Percentiles rank a stretch among this genome's conserved stretches.
Conservation (phyloP, 2,329 filamentous ascomycete genomes). For the Ascochyta koolunga region DNA sequence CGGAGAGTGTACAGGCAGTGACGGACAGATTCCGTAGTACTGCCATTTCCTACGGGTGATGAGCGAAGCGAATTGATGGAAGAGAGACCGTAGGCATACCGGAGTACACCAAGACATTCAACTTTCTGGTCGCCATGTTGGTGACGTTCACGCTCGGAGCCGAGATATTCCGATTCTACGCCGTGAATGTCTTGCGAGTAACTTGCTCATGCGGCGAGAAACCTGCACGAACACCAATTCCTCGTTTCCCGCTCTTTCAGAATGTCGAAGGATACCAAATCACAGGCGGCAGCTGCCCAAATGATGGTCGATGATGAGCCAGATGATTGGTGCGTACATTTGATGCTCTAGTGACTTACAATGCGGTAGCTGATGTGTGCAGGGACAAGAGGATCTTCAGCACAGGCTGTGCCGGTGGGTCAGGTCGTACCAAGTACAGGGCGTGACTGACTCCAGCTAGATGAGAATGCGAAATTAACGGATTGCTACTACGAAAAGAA, state of each 20-base stretch:
- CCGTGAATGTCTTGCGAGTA: conserved; percentile 20
- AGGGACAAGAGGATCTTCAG: conserved; percentile 99
- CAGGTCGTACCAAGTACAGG: background rate
- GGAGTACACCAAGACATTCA: conserved; percentile 94
- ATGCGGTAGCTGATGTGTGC: conserved; percentile 17
- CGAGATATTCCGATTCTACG: conserved; percentile 36
- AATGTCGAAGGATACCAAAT: conserved; percentile 66
- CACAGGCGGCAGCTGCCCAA: conserved; percentile 41
- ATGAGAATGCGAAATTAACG: conserved; percentile 87
- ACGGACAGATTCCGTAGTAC: conserved; percentile 84
- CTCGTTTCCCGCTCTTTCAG: conserved; percentile 13
- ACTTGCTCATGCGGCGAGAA: conserved; percentile 8
- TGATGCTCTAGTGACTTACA: conserved; percentile 24
- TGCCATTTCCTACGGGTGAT: conserved; percentile 70
- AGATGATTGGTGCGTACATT: conserved; percentile 81
- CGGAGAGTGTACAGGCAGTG: conserved; percentile 89
- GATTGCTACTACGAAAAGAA: conserved; percentile 97
- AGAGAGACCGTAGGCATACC: conserved; percentile 57
- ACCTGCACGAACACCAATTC: conserved; percentile 6
- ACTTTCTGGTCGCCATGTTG: conserved; percentile 68
- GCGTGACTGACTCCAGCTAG: conserved; percentile 54
- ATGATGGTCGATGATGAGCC: conserved; percentile 79
- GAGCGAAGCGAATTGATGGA: background rate
- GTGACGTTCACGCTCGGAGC: conserved; percentile 34
- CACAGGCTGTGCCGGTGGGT: conserved; percentile 84